Conservation (phyloP, 1,139 yeast genomes). For the Kodamaea derodonti region DNA sequence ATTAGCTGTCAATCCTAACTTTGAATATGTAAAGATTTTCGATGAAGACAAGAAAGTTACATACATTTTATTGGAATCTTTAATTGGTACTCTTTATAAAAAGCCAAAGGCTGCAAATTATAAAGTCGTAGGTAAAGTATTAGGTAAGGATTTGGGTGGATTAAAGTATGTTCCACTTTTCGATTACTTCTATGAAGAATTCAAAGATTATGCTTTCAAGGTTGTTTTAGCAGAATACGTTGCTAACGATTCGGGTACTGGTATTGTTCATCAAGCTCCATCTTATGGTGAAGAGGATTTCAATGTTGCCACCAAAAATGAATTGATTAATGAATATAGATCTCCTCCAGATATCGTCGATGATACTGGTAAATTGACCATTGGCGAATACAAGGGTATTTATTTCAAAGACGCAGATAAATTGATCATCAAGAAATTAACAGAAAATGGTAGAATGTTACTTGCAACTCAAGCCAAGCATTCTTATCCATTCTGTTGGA, state of each 20-base stretch:
- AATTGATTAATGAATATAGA: constrained; percentile 65
- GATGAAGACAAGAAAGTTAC: constrained; percentile 82
- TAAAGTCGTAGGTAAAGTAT: constrained; percentile 73
- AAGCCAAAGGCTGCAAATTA: constrained; percentile 89
- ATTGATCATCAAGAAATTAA: constrained; percentile 77
- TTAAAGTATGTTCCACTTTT: constrained; percentile 77
- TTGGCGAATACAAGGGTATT: constrained; percentile 70
- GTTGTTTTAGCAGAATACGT: constrained; percentile 84
- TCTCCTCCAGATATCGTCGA: constrained; percentile 92
- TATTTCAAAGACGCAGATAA: constrained; percentile 97
- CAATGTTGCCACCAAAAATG: constrained; percentile 70
- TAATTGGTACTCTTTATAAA: constrained; percentile 81
- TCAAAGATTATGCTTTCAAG: constrained; percentile 72
- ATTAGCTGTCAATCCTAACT: constrained; percentile 84
- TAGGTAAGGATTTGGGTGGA: constrained; percentile 79
- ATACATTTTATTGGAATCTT: constrained; percentile 78
- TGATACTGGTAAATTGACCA: constrained; percentile 86
- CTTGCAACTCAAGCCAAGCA: constrained; percentile 83
- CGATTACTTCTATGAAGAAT: constrained; percentile 72
- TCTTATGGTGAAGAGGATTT: constrained; percentile 99
- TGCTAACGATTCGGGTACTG: constrained; percentile 94
- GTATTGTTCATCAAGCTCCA: constrained; percentile 98
- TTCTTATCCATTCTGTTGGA: constrained; percentile 99
- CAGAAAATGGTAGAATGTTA: constrained; percentile 72
- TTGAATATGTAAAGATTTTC: constrained; percentile 86